Conservation (phyloP, 805 yeast genomes). For the Cyberlindnera sargentensis region DNA sequence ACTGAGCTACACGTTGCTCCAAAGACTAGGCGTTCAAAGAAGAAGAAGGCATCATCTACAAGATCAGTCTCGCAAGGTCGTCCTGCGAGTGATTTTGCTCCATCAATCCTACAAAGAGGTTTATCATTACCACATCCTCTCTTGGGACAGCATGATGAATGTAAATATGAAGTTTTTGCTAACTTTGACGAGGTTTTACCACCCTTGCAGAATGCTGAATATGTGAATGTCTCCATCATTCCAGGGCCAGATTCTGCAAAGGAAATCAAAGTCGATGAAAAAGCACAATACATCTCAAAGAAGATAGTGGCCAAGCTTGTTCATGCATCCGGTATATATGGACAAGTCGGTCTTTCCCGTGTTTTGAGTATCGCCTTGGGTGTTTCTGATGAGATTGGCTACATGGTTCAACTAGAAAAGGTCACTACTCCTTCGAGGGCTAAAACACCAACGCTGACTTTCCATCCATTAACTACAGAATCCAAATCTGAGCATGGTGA, state of each 20-base stretch:
- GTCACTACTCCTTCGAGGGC: conserved; percentile 28
- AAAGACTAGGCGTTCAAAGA: conserved; percentile 30
- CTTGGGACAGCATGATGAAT: conserved; percentile 21
- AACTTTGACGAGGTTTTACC: conserved; percentile 33
- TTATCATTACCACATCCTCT: conserved; percentile 47
- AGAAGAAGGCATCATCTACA: conserved; percentile 15
- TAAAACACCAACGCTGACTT: conserved; percentile 33
- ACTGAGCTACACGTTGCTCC: conserved; percentile 80
- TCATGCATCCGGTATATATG: conserved; percentile 28
- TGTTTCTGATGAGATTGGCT: conserved; percentile 43
- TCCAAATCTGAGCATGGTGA: conserved; percentile 27
- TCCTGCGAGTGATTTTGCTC: conserved; percentile 16
- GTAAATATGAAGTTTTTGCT: conserved; percentile 36
- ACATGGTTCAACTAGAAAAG: conserved; percentile 42
- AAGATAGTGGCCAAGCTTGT: conserved; percentile 45
- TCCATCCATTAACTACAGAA: conserved; percentile 49
- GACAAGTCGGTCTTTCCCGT: conserved; percentile 44
- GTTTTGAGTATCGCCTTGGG: conserved; percentile 52
- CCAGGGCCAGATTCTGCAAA: conserved; percentile 41
- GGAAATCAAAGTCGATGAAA: conserved; percentile 6
- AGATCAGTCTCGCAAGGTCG: conserved; percentile 21
- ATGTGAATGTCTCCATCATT: conserved; percentile 44
- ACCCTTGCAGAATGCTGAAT: conserved; percentile 32
- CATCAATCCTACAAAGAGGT: conserved; percentile 43
- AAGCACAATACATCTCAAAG: conserved; percentile 5